Percentiles rank a stretch among this genome's conserved stretches.
These are phyloP conservation scores for Starmerella stigmatis DNA, from an alignment of 805 yeast species.

Conservation along the genomic window DNA sequence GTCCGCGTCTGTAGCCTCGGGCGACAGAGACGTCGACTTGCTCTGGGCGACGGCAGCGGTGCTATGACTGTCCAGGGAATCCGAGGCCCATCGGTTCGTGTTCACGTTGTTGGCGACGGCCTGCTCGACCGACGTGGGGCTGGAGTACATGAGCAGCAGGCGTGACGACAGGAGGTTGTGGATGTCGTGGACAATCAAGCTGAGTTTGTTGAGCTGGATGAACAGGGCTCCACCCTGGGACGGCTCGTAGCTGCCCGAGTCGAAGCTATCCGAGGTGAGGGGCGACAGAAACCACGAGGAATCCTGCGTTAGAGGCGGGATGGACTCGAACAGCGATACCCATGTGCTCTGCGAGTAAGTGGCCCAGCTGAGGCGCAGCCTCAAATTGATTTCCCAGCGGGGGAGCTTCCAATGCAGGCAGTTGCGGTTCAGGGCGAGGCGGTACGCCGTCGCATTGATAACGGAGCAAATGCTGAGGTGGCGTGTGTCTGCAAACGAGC, in stretches of 20 bases:
- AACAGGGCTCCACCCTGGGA: constrained; percentile 25
- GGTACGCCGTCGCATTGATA: constrained; percentile 79
- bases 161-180: constrained; percentile 26
- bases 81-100: constrained; percentile 2
- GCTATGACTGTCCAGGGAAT: neutral
- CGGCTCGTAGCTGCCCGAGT: constrained; percentile 27
- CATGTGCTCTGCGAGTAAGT: constrained; percentile 87
- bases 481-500: constrained; percentile 44
- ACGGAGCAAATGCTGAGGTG: constrained; percentile 83
- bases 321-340: constrained; percentile 67
- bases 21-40: too few species aligned
- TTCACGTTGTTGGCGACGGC: constrained; percentile 19
- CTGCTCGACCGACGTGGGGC: constrained; percentile 15
- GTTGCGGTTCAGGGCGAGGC: constrained; percentile 81
- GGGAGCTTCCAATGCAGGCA: constrained; percentile 88
- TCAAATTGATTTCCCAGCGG: constrained; percentile 84
- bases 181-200: constrained; percentile 33
- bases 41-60: too few species aligned
- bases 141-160: constrained; percentile 21
- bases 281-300: constrained; percentile 64
- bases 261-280: constrained; percentile 21
- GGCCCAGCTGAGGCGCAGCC: constrained; percentile 92
- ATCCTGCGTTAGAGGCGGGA: constrained; percentile 67
- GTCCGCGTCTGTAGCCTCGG: too few species aligned
- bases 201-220: constrained; percentile 29